Percentiles rank a stretch among this genome's conserved stretches.
Evolutionary conservation across 768 basidiomycete genomes (phyloP).

Genomic region (Termitomyces titanicus): DNA sequence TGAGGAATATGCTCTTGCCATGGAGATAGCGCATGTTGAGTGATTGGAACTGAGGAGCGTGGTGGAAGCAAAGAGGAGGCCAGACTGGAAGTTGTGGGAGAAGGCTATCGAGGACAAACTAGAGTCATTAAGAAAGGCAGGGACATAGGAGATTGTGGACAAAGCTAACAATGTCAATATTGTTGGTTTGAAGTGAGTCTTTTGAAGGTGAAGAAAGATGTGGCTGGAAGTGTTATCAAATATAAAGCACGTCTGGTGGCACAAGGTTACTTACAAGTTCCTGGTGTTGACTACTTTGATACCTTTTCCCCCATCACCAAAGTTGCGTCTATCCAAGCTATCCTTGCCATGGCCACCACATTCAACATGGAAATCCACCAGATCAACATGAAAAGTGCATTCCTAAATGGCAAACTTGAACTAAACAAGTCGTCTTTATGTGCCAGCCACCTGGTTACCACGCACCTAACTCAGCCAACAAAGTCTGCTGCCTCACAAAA

Average conservation of each 20-base stretch:
- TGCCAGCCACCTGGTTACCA: conserved; percentile 30
- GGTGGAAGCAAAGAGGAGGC: neutral
- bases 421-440: conserved; percentile 38
- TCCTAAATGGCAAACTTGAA: conserved; percentile 19
- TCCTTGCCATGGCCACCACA: neutral
- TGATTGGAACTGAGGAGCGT: neutral
- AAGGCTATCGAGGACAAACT: neutral
- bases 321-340: too few species aligned
- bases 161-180: conserved; percentile 12
- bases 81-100: neutral
- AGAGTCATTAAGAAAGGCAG: conserved; percentile 4
- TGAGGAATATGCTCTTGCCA: neutral
- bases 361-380: neutral
- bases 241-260: too few species aligned
- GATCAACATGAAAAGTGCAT: neutral
- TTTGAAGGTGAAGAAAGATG: too few species aligned
- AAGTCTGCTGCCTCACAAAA: conserved; percentile 21
- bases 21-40: neutral
- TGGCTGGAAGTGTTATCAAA: too few species aligned
- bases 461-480: neutral
- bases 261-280: conserved; percentile 15
- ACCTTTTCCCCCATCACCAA: too few species aligned
- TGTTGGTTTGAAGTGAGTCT: conserved; percentile 21
- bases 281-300: conserved; percentile 12
- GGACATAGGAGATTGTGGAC: conserved; percentile 24